phyloP scores from a whole-genome alignment of 768 basidiomycete genomes.

The Leccinum subtestaceum region DNA sequence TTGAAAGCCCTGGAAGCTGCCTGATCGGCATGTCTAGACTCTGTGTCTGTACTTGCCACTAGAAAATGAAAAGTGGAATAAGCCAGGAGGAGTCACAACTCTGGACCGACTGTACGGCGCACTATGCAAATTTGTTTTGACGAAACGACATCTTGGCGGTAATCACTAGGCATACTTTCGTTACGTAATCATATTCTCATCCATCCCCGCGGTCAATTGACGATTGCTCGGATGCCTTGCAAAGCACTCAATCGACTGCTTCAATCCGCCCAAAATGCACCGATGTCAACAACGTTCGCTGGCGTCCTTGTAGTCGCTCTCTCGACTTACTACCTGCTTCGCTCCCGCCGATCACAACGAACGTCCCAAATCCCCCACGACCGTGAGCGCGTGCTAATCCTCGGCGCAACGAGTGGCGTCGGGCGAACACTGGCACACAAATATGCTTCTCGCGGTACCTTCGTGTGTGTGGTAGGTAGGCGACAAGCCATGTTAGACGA shows the following conservation, averaged over 20 bases:
- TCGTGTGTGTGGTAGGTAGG: constrained; percentile 72
- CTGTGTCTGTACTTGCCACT: not conserved
- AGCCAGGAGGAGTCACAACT: not conserved
- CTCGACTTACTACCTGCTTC: constrained; percentile 19
- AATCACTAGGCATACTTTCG: too few relatives aligned
- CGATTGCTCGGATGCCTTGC: not conserved
- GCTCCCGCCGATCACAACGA: constrained; percentile 26
- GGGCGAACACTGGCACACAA: constrained; percentile 66
- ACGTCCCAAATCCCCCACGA: constrained; percentile 36
- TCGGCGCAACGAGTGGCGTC: constrained; percentile 85
- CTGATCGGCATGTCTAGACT: not conserved
- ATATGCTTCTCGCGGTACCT: constrained; percentile 75
- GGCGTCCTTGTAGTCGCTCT: constrained; percentile 17
- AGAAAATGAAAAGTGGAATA: not conserved
- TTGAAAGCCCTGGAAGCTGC: too few relatives aligned
- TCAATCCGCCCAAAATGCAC: constrained; percentile 1
- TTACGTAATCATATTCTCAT: not conserved
- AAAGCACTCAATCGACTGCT: constrained; percentile 7
- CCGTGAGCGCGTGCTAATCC: constrained; percentile 70
- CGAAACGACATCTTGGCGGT: too few relatives aligned
- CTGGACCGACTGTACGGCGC: not conserved
- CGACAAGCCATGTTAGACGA: constrained; percentile 50
- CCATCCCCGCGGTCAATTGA: too few relatives aligned
- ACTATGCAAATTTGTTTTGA: too few relatives aligned
- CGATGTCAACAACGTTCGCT: constrained; percentile 5